A percentile compares a stretch with the other conserved stretches of the same genome.
These are phyloP conservation scores for Fusarium subglutinans DNA, from an alignment of 2,329 filamentous ascomycete genomes.

Conservation along the genomic window DNA sequence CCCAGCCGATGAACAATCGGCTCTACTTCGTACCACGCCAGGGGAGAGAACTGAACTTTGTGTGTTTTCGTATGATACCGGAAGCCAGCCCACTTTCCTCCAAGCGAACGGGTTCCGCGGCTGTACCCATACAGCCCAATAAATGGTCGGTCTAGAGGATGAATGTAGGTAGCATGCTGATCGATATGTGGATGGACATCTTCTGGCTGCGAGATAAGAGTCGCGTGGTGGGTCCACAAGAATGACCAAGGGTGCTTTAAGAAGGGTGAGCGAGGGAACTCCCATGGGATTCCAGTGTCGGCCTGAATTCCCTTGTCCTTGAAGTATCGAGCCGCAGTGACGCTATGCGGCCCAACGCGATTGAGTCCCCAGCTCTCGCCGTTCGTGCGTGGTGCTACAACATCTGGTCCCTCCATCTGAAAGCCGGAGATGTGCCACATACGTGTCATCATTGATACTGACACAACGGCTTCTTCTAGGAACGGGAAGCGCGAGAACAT, in stretches of 20 bases:
- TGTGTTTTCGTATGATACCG: fast-evolving
- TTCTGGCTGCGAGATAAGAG: neutral
- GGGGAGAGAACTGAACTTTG: neutral
- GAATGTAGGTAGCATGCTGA: fast-evolving
- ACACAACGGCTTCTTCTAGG: neutral
- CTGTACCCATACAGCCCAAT: neutral
- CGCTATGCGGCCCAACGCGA: neutral
- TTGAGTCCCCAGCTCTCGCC: neutral
- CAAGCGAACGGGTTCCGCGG: neutral
- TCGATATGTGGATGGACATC: neutral
- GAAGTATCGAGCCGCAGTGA: neutral
- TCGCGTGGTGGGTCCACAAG: neutral
- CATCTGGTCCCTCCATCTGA: neutral
- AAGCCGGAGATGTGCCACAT: neutral
- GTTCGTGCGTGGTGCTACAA: neutral
- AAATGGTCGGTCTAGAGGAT: neutral
- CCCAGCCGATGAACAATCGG: neutral
- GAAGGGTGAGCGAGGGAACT: neutral
- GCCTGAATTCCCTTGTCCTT: neutral
- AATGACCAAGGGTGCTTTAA: no score
- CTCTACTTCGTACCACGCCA: neutral
- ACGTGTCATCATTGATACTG: neutral
- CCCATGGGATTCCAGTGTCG: neutral
- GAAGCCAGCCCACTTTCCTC: neutral
- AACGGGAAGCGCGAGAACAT: neutral